These are phyloP conservation scores for Spatholobus suberectus DNA, from an alignment of 306 rosid species.

Conservation along the genomic window DNA sequence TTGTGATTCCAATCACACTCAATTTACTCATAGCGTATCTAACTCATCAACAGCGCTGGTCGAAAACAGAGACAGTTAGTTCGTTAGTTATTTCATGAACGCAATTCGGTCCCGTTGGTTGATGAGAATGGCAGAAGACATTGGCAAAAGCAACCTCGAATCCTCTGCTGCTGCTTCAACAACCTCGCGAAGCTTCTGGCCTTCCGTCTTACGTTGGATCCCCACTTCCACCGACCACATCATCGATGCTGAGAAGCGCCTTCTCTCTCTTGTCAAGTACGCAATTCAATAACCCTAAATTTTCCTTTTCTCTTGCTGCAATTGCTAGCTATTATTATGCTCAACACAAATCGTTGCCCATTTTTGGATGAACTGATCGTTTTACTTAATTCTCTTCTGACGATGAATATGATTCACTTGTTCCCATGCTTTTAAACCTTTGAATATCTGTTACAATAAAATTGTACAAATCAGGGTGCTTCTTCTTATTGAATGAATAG, in stretches of 20 bases:
- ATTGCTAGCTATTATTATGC: background rate
- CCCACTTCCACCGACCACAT: slow-evolving; percentile 88
- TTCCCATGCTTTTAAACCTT: background rate
- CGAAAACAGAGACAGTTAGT: background rate
- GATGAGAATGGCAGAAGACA: slow-evolving; percentile 69
- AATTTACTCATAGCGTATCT: background rate
- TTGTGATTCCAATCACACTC: background rate
- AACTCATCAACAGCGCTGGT: background rate
- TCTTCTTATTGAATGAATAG: background rate
- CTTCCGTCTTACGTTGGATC: slow-evolving; percentile 88
- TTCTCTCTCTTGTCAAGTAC: slow-evolving; percentile 90
- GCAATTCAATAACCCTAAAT: slow-evolving; percentile 37
- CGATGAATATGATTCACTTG: background rate
- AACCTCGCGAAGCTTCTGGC: slow-evolving; percentile 62
- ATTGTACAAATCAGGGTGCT: background rate
- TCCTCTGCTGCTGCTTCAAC: slow-evolving; percentile 40
- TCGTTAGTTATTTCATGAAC: slow-evolving; percentile 47
- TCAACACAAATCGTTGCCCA: background rate
- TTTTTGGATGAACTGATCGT: background rate
- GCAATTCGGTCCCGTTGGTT: slow-evolving; percentile 54
- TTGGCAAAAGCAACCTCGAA: slow-evolving; percentile 49
- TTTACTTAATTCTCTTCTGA: background rate
- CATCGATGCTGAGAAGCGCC: slow-evolving; percentile 88
- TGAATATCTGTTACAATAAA: background rate
- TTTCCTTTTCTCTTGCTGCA: background rate